Base-by-base conservation (phyloP, 2,329 filamentous ascomycete genomes). In the Nemania sp. region DNA sequence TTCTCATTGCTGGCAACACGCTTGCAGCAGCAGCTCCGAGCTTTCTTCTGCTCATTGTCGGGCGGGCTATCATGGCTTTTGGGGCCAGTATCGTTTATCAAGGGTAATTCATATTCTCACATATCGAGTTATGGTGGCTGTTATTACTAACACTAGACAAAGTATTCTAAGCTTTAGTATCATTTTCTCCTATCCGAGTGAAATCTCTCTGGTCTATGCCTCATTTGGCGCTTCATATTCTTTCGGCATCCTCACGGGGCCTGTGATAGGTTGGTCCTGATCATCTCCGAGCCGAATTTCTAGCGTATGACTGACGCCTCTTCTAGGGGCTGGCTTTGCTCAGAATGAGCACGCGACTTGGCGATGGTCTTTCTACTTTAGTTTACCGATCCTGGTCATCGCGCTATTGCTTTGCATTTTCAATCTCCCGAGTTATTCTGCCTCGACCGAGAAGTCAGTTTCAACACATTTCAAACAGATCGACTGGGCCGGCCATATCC, bases 401-500 rank as follows among this genome's bases (percentile, higher is more conserved):
- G 54, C 54, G n/a, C 23, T 59, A 5, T 23, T 51, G 6, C 69
- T 79, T 0, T 70, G 74, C 20, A 72, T 77, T 28, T 22, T 81
- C 24, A 74, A 77, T 55, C 58, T 75, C 9, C 69, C 82, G 0
- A 73, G 69, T 7, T 65, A 69, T 49, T 62, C 58, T 5, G 49
- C 68, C 15, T 61, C 66, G 2, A 60, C 61, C 3, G 47, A 46
- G 1, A 60, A 64, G 7, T 51, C 66, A 2, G 23, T 65, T 3
- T 60, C 55, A 2, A 53, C 19, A 14, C 46, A 61, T 43, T 49
- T 61, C 39, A 52, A 48, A 22, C 52, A 61, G 31, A 65, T 82
- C n/a, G 78, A 80, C 62, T 77, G 66, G 42, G 34, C 79, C 3
- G 80, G 80, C 1, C 67, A 72, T 1, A 28, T 77, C 6, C 69